A percentile compares a stretch with the other conserved stretches of the same genome.
Conservation (phyloP, 306 rosid species). For the Malus sylvestris region DNA sequence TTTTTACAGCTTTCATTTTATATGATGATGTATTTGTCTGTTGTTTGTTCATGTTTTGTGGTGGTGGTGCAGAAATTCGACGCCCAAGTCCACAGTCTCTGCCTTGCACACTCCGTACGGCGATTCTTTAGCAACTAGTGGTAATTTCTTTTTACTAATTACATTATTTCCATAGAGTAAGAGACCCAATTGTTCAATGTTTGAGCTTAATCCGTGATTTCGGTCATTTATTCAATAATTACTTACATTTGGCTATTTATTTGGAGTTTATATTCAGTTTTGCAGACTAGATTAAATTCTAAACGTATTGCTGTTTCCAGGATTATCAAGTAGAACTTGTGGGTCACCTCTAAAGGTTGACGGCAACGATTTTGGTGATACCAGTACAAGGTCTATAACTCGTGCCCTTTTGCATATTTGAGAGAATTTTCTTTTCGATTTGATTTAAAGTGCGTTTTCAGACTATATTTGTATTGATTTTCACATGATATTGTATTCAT, state of each 20-base stretch:
- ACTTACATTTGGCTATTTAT: background rate
- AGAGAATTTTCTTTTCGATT: background rate
- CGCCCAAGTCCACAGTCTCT: conserved; percentile 35
- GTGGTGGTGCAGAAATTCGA: conserved; percentile 34
- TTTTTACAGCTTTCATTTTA: background rate
- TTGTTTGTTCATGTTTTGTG: background rate
- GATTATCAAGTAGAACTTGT: conserved; percentile 48
- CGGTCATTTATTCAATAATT: background rate
- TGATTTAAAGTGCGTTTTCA: background rate
- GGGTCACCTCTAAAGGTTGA: conserved; percentile 41
- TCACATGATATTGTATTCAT: background rate
- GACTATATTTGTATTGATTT: background rate
- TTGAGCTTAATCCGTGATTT: background rate
- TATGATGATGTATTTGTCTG: background rate
- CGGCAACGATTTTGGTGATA: conserved; percentile 40
- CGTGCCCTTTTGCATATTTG: conserved; percentile 11
- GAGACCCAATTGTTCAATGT: background rate
- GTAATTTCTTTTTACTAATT: conserved; percentile 26
- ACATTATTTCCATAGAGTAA: background rate
- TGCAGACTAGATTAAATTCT: background rate
- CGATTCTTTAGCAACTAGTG: conserved; percentile 26
- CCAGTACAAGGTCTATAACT: conserved; percentile 51
- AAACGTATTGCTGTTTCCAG: conserved; percentile 35
- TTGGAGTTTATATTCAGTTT: background rate
- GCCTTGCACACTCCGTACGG: conserved; percentile 49